phyloP scores from a whole-genome alignment of 768 basidiomycete species.

The Suillus luteus region DNA sequence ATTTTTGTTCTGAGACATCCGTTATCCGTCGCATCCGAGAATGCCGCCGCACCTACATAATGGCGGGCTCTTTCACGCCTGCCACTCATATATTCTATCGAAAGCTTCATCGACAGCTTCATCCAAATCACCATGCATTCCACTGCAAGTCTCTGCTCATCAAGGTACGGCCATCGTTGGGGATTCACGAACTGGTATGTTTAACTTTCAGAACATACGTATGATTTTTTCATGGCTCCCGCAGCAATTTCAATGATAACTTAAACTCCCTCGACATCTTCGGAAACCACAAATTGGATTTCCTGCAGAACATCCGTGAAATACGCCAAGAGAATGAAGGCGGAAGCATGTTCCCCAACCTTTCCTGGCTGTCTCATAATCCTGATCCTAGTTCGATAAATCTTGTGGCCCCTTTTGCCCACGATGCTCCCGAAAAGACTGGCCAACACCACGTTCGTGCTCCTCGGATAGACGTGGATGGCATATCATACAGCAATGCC shows the following conservation, averaged over 20 bases:
- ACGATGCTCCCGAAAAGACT: slow-evolving; percentile 75
- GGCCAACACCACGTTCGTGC: slow-evolving; percentile 91
- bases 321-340: slow-evolving; percentile 26
- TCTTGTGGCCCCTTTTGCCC: slow-evolving; percentile 53
- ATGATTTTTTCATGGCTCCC: slow-evolving; percentile 5
- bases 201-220: slow-evolving; percentile 1
- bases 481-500: slow-evolving; percentile 95
- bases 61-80: neutral
- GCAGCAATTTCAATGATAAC: slow-evolving; percentile 94
- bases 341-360: slow-evolving; percentile 66
- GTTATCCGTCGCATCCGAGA: neutral
- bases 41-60: neutral
- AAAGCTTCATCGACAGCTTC: too few relatives aligned
- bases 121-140: neutral
- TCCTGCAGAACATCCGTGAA: slow-evolving; percentile 63
- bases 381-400: slow-evolving; percentile 86
- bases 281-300: slow-evolving; percentile 93
- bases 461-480: slow-evolving; percentile 82
- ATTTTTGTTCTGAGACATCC: neutral
- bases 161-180: slow-evolving; percentile 96
- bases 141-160: slow-evolving; percentile 30
- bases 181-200: slow-evolving; percentile 97
- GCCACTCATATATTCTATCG: neutral
- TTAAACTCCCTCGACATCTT: slow-evolving; percentile 94
- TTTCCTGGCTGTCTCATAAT: slow-evolving; percentile 78